These are phyloP conservation scores for Populus hybrid DNA, from an alignment of 441 rosid species.

Conservation along the genomic window DNA sequence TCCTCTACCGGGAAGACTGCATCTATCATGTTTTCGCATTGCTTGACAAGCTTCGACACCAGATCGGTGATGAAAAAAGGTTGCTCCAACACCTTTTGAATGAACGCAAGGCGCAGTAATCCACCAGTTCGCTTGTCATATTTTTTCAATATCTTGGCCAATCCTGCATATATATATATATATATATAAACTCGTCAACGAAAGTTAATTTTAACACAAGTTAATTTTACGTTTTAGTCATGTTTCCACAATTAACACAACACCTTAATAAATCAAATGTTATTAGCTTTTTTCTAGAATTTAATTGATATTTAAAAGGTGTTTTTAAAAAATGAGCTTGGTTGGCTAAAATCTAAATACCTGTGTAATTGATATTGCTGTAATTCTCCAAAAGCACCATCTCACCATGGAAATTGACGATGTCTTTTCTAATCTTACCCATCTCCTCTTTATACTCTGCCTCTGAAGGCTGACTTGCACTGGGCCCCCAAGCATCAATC, in stretches of 20 bases:
- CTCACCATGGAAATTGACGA: constrained; percentile 83
- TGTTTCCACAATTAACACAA: too few species aligned
- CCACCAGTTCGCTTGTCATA: constrained; percentile 77
- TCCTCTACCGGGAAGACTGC: constrained; percentile 41
- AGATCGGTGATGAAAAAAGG: constrained; percentile 27
- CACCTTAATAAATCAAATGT: not conserved
- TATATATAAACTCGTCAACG: not conserved
- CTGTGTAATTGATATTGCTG: constrained; percentile 83
- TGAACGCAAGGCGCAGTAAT: constrained; percentile 51
- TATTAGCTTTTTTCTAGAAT: not conserved
- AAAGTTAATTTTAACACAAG: too few species aligned
- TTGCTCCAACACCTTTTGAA: constrained; percentile 60
- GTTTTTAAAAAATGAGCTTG: not conserved
- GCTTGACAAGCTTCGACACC: constrained; percentile 64
- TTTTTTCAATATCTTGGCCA: constrained; percentile 81
- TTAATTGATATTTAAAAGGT: too few species aligned
- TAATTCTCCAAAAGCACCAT: constrained; percentile 82
- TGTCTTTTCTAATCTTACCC: constrained; percentile 51
- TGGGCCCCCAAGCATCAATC: constrained; percentile 38
- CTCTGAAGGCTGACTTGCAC: constrained; percentile 42
- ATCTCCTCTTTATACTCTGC: constrained; percentile 43
- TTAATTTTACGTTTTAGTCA: too few species aligned
- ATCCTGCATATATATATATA: constrained; percentile 25
- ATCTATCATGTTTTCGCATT: constrained; percentile 62
- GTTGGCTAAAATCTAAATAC: constrained; percentile 15